phyloP scores from a whole-genome alignment of 345 rosid species.

The Hibiscus tridactylites region DNA sequence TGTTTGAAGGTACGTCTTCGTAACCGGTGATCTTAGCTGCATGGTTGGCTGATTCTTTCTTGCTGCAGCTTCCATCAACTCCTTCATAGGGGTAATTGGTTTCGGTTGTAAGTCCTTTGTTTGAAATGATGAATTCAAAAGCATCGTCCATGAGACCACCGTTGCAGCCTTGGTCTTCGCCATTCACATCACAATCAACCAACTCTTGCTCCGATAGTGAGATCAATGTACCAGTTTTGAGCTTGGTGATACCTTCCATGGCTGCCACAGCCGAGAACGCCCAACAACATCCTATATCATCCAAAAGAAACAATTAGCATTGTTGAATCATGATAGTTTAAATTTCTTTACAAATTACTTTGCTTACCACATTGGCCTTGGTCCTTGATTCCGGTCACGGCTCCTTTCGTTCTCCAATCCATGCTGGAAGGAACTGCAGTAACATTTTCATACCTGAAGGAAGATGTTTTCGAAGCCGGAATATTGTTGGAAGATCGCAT shows the following conservation, averaged over 20 bases:
- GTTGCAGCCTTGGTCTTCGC: slow-evolving; percentile 9
- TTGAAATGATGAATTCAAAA: slow-evolving; percentile 6
- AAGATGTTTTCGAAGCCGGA: background rate
- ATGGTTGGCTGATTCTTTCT: background rate
- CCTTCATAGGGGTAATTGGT: slow-evolving; percentile 10
- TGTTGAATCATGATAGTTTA: background rate
- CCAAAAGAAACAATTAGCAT: background rate
- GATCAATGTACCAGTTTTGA: slow-evolving; percentile 1
- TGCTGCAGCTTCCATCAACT: slow-evolving; percentile 10
- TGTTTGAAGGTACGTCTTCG: slow-evolving; percentile 14
- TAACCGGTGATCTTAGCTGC: slow-evolving; percentile 6
- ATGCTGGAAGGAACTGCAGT: slow-evolving; percentile 7
- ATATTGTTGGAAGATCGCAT: background rate
- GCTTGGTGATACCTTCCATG: slow-evolving; percentile 8
- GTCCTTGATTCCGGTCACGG: slow-evolving; percentile 39
- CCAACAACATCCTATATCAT: background rate
- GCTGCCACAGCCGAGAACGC: slow-evolving; percentile 7
- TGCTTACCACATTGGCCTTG: slow-evolving; percentile 33
- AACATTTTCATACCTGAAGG: slow-evolving; percentile 8
- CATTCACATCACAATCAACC: slow-evolving; percentile 10
- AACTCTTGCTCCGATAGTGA: slow-evolving; percentile 11
- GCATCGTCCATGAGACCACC: slow-evolving; percentile 15
- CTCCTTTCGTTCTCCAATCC: slow-evolving; percentile 37
- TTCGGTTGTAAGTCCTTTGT: slow-evolving; percentile 11
- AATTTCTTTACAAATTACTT: background rate